phyloP scores from a whole-genome alignment of 106 monocot species.

The Platanthera zijinensis region DNA sequence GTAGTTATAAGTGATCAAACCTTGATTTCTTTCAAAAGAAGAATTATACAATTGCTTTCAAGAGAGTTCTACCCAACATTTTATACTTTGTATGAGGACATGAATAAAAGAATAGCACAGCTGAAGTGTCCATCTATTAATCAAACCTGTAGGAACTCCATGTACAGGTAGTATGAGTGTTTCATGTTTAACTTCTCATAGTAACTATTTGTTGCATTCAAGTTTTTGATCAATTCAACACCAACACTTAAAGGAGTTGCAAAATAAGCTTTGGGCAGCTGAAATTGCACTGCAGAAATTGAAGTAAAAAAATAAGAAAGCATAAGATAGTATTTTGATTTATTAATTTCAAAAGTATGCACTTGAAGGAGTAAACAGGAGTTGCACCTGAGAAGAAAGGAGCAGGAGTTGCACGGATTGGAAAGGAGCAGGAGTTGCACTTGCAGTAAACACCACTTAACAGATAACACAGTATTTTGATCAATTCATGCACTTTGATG shows the following conservation, averaged over 20 bases:
- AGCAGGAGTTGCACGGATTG: too few species aligned
- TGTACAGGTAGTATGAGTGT: conserved; percentile 91
- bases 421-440: too few species aligned
- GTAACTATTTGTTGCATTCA: conserved; percentile 80
- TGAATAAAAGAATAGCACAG: conserved; percentile 4
- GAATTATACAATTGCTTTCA: conserved; percentile 63
- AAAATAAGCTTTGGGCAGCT: conserved; percentile 77
- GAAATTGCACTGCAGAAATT: conserved; percentile 70
- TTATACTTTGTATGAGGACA: neutral
- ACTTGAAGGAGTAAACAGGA: too few species aligned
- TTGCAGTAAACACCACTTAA: too few species aligned
- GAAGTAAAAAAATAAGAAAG: conserved; percentile 15
- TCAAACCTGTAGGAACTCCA: conserved; percentile 91
- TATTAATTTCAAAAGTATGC: too few species aligned
- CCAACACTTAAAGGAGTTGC: conserved; percentile 90
- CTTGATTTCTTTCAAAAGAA: too few species aligned
- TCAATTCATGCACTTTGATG: too few species aligned
- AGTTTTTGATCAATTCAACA: conserved; percentile 82
- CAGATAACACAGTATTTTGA: too few species aligned
- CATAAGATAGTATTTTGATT: too few species aligned
- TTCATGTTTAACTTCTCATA: conserved; percentile 76
- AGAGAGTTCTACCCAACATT: conserved; percentile 79
- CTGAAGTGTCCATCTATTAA: neutral
- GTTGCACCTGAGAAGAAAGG: too few species aligned
- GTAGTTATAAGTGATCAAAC: too few species aligned